These are phyloP conservation scores for Triglochin maritima DNA, from an alignment of 106 monocot species.

Conservation along the genomic window DNA sequence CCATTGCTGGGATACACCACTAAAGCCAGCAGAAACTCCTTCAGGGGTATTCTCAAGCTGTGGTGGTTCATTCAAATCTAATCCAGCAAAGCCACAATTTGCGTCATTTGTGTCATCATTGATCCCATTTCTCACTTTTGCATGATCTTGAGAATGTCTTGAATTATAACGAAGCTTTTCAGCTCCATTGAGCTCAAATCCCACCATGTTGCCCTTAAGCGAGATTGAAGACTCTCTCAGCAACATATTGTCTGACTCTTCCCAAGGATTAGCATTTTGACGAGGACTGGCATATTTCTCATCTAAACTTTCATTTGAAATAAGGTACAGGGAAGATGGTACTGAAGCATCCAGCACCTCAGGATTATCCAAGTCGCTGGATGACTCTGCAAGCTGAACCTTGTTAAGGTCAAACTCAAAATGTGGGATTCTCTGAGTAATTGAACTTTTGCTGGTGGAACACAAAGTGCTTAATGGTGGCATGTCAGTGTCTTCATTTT, in stretches of 20 bases:
- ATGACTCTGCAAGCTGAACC: slow-evolving; percentile 32
- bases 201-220: background rate
- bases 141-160: background rate
- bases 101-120: background rate
- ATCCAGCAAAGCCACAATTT: background rate
- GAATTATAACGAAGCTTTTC: background rate
- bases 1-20: background rate
- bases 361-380: slow-evolving; percentile 7
- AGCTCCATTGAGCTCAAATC: background rate
- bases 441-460: slow-evolving; percentile 7
- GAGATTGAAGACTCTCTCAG: slow-evolving; percentile 4
- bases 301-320: slow-evolving; percentile 7
- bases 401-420: slow-evolving; percentile 76
- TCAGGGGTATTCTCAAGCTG: background rate
- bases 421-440: slow-evolving; percentile 14
- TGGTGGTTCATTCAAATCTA: background rate
- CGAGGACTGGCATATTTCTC: slow-evolving; percentile 3
- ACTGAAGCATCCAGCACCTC: slow-evolving; percentile 7
- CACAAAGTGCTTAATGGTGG: slow-evolving; percentile 1
- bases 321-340: slow-evolving; percentile 20
- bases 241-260: background rate
- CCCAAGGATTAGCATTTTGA: background rate
- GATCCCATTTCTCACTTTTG: background rate
- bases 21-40: background rate
- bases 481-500: slow-evolving; percentile 5